Conservation (phyloP, 257 asterid species). For the Anisodus tanguticus region DNA sequence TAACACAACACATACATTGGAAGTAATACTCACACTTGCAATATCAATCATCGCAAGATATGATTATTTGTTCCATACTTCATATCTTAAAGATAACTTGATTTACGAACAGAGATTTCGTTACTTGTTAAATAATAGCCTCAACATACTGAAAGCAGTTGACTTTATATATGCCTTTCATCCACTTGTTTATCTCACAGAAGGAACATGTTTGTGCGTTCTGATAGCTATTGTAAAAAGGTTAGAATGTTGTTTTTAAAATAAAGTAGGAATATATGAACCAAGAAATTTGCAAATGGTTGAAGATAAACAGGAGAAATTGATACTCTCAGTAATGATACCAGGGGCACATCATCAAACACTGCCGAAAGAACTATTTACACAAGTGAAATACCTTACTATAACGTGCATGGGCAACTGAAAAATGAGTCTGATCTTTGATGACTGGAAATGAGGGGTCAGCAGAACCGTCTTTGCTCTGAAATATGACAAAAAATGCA, state of each 20-base stretch:
- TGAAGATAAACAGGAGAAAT: not conserved
- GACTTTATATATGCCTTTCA: not conserved
- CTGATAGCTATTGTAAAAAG: not conserved
- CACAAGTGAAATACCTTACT: constrained; percentile 70
- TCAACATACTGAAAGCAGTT: not conserved
- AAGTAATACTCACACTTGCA: not conserved
- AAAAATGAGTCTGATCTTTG: constrained; percentile 94
- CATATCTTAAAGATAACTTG: not conserved
- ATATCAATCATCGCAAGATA: constrained; percentile 13
- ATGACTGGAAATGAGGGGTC: constrained; percentile 94
- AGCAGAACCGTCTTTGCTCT: constrained; percentile 92
- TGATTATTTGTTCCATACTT: constrained; percentile 20
- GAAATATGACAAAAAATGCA: constrained; percentile 37
- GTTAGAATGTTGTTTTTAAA: not conserved
- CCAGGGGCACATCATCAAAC: not conserved
- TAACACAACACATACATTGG: not conserved
- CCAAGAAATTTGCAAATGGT: not conserved
- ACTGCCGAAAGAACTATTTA: constrained; percentile 6
- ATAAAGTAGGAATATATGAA: constrained; percentile 15
- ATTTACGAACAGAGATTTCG: not conserved
- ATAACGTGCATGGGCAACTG: constrained; percentile 93
- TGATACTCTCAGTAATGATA: not conserved
- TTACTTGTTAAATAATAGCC: not conserved
- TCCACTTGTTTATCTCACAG: constrained; percentile 4
- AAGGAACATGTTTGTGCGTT: constrained; percentile 16